Evolutionary conservation across 768 basidiomycete species (phyloP).

Genomic region (Cystofilobasidium bisporidii): DNA sequence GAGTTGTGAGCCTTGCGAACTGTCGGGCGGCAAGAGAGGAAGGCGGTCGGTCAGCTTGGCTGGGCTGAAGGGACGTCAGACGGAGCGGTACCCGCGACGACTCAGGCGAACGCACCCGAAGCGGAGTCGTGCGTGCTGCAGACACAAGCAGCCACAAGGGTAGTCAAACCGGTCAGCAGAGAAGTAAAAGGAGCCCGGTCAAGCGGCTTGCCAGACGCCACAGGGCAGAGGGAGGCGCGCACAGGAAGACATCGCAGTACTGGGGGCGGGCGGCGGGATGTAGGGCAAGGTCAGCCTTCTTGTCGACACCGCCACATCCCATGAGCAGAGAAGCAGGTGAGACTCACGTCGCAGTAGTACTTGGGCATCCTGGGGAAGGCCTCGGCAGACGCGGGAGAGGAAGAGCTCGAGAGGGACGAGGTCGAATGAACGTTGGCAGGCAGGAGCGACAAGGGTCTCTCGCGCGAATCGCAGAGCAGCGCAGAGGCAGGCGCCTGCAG

Average conservation of each 20-base stretch:
- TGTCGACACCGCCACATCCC: no score
- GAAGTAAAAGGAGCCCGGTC: neutral
- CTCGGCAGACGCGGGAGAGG: neutral
- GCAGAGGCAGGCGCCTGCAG: no score
- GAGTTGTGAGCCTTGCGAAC: constrained; percentile 98
- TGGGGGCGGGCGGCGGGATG: neutral
- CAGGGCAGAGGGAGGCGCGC: neutral
- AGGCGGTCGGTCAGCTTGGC: constrained; percentile 15
- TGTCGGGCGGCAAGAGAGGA: constrained; percentile 37
- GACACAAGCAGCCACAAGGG: neutral
- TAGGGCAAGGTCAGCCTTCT: no score
- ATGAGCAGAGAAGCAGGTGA: neutral
- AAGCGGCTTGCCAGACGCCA: neutral
- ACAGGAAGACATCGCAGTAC: constrained; percentile 30
- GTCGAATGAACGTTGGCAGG: neutral
- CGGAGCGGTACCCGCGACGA: no score
- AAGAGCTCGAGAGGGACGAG: neutral
- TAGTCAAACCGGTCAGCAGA: no score
- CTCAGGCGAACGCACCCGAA: constrained; percentile 53
- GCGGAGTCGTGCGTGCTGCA: constrained; percentile 73
- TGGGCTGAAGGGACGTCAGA: neutral
- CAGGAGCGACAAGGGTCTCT: neutral
- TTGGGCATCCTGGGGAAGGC: constrained; percentile 14
- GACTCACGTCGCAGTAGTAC: constrained; percentile 29
- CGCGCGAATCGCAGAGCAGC: neutral